Evolutionary conservation across 768 basidiomycete genomes (phyloP), one percentile per base, ranked within the genome.

Genomic region (Crassisporium funariophilum): DNA sequence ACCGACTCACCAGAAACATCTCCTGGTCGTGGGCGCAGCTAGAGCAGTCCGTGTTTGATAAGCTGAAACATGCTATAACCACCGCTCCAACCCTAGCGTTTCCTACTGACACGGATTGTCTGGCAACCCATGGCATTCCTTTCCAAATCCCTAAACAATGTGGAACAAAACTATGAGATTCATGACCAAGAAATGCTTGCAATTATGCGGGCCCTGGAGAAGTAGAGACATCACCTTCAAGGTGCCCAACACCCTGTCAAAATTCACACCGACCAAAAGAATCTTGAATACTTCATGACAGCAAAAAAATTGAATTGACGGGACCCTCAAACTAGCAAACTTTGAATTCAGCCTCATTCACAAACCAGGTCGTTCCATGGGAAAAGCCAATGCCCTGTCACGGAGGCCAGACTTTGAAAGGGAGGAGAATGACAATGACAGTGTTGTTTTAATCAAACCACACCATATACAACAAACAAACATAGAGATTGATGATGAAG

Each of bases 111-210:
- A 23, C 9, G 8, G 20, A 44, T 9, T 6, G 41, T 35, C 4
- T 69, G 61, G 55, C 59, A 64, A 5, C 74, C 75, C 0, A 54
- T 77, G 10, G 71, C 63, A 0, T 79, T 66, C 46, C 47, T 60
- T 4, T 76, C 70, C 0, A 58, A 63, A 6, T 54, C 58, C 7
- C 44, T 75, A 1, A 55, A 35, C 11, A 8, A 39, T 0, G 59
- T 67, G 0, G 72, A 80, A 53, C 35, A 55, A 3, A 77, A 79
- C 53, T 79, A 79, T 53, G 59, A 71, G 24, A 66, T 66, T 33
- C 63, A 73, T 45, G 66, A 82, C 55, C 71, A 68, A 47, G 79
- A 82, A 56, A 43, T 81, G 1, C 63, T 79, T 7, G 73, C 75
- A 0, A 74, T 79, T 20, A 64, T 79, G 12, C 16, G 58, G 23